These are phyloP conservation scores for Ophiostoma pallidulum DNA, from an alignment of 2,329 filamentous ascomycete species.

Conservation along the genomic window DNA sequence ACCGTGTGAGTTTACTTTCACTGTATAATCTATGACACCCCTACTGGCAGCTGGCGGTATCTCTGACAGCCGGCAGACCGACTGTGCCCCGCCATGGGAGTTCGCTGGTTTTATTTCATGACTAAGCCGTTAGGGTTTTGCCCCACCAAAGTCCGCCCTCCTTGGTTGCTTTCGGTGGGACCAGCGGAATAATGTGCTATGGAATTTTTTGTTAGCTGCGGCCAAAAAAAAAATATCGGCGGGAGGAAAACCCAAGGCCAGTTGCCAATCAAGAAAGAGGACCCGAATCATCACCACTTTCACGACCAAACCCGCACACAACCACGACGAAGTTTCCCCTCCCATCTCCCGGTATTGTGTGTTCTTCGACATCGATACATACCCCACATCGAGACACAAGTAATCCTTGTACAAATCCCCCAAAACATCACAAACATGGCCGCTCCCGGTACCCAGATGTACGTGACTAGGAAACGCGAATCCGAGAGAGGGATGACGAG, in stretches of 20 bases:
- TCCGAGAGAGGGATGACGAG: background rate
- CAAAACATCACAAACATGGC: constrained; percentile 40
- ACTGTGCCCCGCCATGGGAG: background rate
- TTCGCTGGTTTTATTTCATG: background rate
- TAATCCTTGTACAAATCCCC: too few species aligned
- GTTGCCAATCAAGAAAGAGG: background rate
- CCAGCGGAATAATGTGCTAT: background rate
- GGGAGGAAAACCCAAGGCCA: background rate
- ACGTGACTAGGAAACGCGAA: too few species aligned
- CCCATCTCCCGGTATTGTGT: background rate
- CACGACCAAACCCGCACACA: constrained; percentile 4
- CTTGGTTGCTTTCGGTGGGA: constrained; percentile 7
- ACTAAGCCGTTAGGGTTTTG: constrained; percentile 19
- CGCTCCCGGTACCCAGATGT: constrained; percentile 54
- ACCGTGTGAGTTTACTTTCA: too few species aligned
- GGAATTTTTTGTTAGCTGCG: constrained; percentile 6
- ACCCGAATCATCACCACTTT: background rate
- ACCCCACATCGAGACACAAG: too few species aligned
- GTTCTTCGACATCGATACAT: background rate
- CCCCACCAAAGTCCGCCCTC: constrained; percentile 11
- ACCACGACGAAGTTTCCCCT: too few species aligned
- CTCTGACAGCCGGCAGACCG: background rate
- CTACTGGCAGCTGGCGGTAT: background rate
- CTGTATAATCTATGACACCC: too few species aligned
- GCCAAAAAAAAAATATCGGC: constrained; percentile 3